Conservation (phyloP, 768 basidiomycete genomes). For the Boletus sensibilis region DNA sequence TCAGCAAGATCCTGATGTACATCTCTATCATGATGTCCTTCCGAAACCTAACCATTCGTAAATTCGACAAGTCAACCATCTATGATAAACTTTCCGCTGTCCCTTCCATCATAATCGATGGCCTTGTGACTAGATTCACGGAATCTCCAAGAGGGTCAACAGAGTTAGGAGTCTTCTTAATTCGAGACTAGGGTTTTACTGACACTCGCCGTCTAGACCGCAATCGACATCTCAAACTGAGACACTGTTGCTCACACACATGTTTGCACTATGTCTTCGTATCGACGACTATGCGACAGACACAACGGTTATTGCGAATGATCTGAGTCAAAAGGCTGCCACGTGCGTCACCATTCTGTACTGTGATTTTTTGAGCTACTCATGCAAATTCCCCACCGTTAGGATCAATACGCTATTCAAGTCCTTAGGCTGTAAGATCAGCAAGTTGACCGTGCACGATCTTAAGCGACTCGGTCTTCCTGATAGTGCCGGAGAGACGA, state of each 20-base stretch:
- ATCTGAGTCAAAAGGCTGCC: constrained; percentile 61
- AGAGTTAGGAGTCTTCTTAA: constrained; percentile 41
- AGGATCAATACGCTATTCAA: constrained; percentile 73
- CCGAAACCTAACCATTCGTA: constrained; percentile 42
- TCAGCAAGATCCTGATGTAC: constrained; percentile 75
- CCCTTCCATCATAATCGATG: constrained; percentile 67
- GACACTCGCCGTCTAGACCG: constrained; percentile 30
- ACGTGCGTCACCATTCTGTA: constrained; percentile 51
- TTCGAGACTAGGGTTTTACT: background rate
- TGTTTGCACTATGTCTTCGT: constrained; percentile 78
- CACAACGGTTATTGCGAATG: constrained; percentile 62
- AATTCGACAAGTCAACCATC: constrained; percentile 50
- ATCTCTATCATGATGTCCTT: constrained; percentile 82
- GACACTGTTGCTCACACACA: constrained; percentile 69
- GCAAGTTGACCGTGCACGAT: constrained; percentile 55
- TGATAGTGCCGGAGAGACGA: constrained; percentile 57
- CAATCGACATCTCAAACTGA: constrained; percentile 66
- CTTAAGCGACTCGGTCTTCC: constrained; percentile 69
- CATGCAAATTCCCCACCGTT: background rate
- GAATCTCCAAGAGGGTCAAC: constrained; percentile 68
- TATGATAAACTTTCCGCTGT: constrained; percentile 56
- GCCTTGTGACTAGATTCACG: constrained; percentile 76
- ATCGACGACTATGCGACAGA: constrained; percentile 79
- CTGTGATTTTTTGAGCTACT: background rate
- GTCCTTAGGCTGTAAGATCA: constrained; percentile 76